These are phyloP conservation scores for Boletus calvinii DNA, from an alignment of 1,284 basidiomycete genomes.

Conservation along the genomic window DNA sequence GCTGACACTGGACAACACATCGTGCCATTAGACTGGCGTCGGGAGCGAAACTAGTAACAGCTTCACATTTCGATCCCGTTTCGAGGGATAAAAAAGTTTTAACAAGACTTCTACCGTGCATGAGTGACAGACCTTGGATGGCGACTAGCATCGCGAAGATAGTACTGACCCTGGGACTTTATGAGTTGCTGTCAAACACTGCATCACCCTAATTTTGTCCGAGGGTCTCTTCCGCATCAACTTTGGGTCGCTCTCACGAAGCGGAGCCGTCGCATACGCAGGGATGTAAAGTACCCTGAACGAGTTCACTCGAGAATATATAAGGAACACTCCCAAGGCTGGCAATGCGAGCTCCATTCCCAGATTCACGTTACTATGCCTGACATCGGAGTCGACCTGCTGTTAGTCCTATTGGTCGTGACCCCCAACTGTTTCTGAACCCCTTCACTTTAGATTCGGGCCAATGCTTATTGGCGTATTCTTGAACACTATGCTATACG, in stretches of 20 bases:
- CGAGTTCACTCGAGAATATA: background rate
- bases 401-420: background rate
- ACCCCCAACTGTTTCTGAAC: background rate
- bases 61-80: too few relatives aligned
- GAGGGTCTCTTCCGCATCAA: background rate
- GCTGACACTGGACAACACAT: too few relatives aligned
- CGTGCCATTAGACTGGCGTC: too few relatives aligned
- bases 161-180: too few relatives aligned
- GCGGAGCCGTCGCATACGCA: background rate
- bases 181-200: too few relatives aligned
- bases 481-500: conserved; percentile 48
- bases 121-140: too few relatives aligned
- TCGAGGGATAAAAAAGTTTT: too few relatives aligned
- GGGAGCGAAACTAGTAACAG: too few relatives aligned
- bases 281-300: background rate
- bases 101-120: too few relatives aligned
- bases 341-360: background rate
- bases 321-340: background rate
- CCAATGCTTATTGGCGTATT: conserved; percentile 47
- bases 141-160: too few relatives aligned
- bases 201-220: background rate
- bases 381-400: background rate
- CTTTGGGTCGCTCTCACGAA: background rate
- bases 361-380: background rate
- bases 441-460: background rate